These are phyloP conservation scores for Lactifluus hygrophoroides DNA, from an alignment of 768 basidiomycete species.

Conservation along the genomic window DNA sequence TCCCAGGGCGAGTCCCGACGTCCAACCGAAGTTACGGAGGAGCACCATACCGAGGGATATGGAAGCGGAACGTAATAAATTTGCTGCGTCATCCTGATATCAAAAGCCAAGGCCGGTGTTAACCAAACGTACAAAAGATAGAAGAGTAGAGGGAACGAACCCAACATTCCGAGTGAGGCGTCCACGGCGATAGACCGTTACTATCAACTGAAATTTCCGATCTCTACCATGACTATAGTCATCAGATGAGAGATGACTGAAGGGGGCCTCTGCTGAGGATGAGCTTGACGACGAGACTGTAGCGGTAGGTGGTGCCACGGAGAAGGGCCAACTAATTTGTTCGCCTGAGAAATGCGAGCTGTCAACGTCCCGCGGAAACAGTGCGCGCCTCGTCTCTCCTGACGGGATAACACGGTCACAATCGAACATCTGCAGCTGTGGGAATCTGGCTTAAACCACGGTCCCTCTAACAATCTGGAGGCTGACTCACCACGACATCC, in stretches of 20 bases:
- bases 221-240: background rate
- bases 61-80: background rate
- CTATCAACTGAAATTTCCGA: background rate
- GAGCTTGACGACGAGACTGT: background rate
- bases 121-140: background rate
- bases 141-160: background rate
- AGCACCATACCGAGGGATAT: background rate
- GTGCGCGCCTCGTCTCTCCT: background rate
- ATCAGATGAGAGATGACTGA: background rate
- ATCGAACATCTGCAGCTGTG: slow-evolving; percentile 7
- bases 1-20: background rate
- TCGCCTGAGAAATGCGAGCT: background rate
- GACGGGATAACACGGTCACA: background rate
- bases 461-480: background rate
- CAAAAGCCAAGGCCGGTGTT: background rate
- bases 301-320: background rate
- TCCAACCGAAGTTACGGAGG: background rate
- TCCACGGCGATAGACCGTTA: slow-evolving; percentile 9
- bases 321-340: slow-evolving; percentile 7
- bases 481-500: slow-evolving; percentile 12
- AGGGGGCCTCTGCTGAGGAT: background rate
- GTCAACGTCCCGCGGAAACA: slow-evolving; percentile 2
- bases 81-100: background rate
- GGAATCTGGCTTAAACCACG: background rate
- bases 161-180: slow-evolving; percentile 6